Evolutionary conservation across 768 basidiomycete genomes (phyloP), one percentile per base, ranked within the genome.

Genomic region (Calocera cornea): DNA sequence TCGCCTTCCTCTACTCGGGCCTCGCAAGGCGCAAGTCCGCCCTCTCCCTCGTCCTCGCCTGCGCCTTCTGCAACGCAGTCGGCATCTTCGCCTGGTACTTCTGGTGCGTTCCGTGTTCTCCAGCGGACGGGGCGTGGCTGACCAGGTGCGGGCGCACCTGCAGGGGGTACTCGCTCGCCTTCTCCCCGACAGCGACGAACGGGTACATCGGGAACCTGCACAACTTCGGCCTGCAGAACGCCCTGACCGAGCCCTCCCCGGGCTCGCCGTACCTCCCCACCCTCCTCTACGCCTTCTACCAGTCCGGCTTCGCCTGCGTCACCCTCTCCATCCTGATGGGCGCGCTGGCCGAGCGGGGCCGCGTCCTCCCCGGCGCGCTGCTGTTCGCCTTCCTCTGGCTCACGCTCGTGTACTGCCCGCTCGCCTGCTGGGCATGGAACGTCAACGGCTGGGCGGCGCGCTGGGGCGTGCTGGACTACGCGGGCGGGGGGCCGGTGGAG

Each of bases 401-500:
- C 74, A 94, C 92, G 5, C 70, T 94, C 65, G 91, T 94, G 19
- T 93, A 94, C 75, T 91, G 89, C 72, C 91, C 90, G 10, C 81
- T 95, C 68, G 92, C 91, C 34, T 88, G 83, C 75, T 94, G 92
- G 90, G 82, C 83, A 1, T 95, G 92, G 92, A 84, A 84, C 65
- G 71, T 78, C 0, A 85, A 88, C 68, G 92, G 93, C 1, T 97
- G 93, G 93, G 87, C 83, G 7, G 88, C 86, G 76, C 85, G 83
- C 67, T 70, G 77, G 70, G 93, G 93, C 17, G 88, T 89, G 31
- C 80, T 91, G 60, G 92, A 95, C 75, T 97, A 90, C 74, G 92
- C 93, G 66, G 89, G 89, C 49, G 91, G 91, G 19, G 89, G 89
- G 11, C 92, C 92, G 16, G 91, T 94, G 71, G 90, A 93, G 75